These are phyloP conservation scores for Scutellaria galericulata DNA, from an alignment of 257 asterid species.

Conservation along the genomic window DNA sequence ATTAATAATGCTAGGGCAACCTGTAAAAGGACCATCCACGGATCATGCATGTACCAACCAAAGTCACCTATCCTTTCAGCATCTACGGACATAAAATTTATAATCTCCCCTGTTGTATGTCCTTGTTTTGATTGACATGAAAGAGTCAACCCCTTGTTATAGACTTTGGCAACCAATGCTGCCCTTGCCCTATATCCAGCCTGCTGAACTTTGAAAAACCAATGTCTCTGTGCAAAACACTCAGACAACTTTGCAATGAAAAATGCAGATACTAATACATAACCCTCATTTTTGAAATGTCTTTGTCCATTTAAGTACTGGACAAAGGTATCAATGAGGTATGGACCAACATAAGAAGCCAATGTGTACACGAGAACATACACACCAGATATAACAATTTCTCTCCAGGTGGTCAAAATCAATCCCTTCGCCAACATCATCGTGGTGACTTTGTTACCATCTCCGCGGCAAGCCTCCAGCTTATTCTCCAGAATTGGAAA, in stretches of 20 bases:
- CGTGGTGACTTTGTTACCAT: conserved; percentile 53
- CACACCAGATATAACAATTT: conserved; percentile 54
- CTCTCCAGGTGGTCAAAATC: conserved; percentile 58
- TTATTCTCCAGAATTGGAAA: conserved; percentile 57
- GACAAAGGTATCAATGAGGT: conserved; percentile 76
- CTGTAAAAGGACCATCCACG: conserved; percentile 78
- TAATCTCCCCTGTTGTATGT: conserved; percentile 80
- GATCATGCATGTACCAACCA: conserved; percentile 85
- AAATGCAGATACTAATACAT: conserved; percentile 58
- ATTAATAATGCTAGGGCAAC: conserved; percentile 64
- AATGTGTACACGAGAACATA: conserved; percentile 52
- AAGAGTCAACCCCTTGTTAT: conserved; percentile 73
- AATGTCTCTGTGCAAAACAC: conserved; percentile 73
- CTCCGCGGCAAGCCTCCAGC: conserved; percentile 51
- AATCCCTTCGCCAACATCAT: conserved; percentile 75
- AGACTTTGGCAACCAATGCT: conserved; percentile 75
- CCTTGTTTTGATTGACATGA: conserved; percentile 75
- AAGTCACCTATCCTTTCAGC: conserved; percentile 87
- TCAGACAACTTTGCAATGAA: conserved; percentile 70
- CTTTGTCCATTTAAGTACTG: conserved; percentile 67
- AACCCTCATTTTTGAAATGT: conserved; percentile 60
- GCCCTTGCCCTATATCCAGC: conserved; percentile 84
- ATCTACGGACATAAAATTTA: conserved; percentile 85
- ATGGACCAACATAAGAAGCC: conserved; percentile 78
- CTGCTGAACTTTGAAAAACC: conserved; percentile 75